Evolutionary conservation across 805 yeast genomes (phyloP), one percentile per base, ranked within the genome.

Genomic region (Metschnikowia anglica): DNA sequence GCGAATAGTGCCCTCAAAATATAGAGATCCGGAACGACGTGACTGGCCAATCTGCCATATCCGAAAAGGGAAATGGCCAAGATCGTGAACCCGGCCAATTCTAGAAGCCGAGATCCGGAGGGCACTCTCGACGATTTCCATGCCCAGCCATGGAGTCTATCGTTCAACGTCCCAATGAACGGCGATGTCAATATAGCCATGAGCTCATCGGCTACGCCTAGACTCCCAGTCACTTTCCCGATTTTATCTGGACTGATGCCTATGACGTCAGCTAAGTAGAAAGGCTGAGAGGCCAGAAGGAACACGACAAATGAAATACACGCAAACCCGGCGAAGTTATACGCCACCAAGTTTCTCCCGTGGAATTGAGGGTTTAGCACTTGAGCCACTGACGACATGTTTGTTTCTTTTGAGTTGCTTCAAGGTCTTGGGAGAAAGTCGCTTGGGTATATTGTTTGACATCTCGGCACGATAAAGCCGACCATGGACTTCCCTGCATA

Each of bases 101-200:
- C 74, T 20, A 81, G 70, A 18, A 77, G 62, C 43, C 81, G 72
- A 1, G 88, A 68, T 4, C 88, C 88, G 27, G 65, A 56, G 8
- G 62, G 41, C 20, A 42, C 5, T 2, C 19, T 17, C 3, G 36
- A 35, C 20, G 34, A n/a, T 3, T 26, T 31, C 42, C 50, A 47
- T 5, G 51, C 55, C 32, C 39, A 24, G 5, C 44, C 52, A 23
- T 60, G 59, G 37, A 81, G 60, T 50, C 74, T 73, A 54, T 84
- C 90, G 49, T 79, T 72, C 20, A 80, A 53, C 0, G 83, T 76
- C 3, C 90, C 91, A 48, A 82, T 62, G 17, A 82, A 60, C 0
- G 90, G 89, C 10, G 85, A 74, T 13, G 72, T 51, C 0, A 70
- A 35, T 38, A 83, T 73, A 4, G 79, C 69, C 0, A 78, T 61